Percentiles rank a stretch among this genome's conserved stretches.
These are phyloP conservation scores for Triticum aestivum DNA, from an alignment of 176 grass and related monocot species.

Conservation along the genomic window DNA sequence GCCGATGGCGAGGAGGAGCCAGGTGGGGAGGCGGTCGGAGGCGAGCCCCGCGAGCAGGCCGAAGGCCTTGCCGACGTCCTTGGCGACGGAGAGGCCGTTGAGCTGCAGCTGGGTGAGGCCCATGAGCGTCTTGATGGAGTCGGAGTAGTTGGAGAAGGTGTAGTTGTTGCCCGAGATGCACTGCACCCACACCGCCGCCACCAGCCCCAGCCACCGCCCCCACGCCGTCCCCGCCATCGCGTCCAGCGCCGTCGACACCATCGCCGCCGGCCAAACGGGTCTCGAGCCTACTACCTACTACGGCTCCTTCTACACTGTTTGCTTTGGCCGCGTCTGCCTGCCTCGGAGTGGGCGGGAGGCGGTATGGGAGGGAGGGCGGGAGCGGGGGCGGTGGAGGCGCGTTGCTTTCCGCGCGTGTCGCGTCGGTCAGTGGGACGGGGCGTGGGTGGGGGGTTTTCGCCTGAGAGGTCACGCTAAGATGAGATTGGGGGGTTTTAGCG, in stretches of 20 bases:
- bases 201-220: slow-evolving; percentile 78
- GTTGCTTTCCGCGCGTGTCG: slow-evolving; percentile 22
- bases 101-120: slow-evolving; percentile 88
- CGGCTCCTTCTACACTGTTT: no score
- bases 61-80: slow-evolving; percentile 99
- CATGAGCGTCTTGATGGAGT: slow-evolving; percentile 83
- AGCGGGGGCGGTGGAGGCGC: slow-evolving; percentile 45
- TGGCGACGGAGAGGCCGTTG: slow-evolving; percentile 94
- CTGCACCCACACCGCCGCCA: slow-evolving; percentile 98
- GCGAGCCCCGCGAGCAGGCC: slow-evolving; percentile 81
- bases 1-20: slow-evolving; percentile 84
- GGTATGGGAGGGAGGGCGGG: slow-evolving; percentile 25
- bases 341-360: neutral
- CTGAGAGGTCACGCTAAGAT: neutral
- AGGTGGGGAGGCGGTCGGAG: slow-evolving; percentile 82
- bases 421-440: neutral
- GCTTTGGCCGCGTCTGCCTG: slow-evolving; percentile 18
- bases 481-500: neutral
- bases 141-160: slow-evolving; percentile 98
- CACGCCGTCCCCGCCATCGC: slow-evolving; percentile 50
- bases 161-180: slow-evolving; percentile 99
- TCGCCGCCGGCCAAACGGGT: neutral
- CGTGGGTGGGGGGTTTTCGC: neutral
- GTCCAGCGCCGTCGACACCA: slow-evolving; percentile 33
- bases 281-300: neutral